Conservation (phyloP, 2,329 filamentous ascomycete genomes). For the Colletotrichum brevisporum region DNA sequence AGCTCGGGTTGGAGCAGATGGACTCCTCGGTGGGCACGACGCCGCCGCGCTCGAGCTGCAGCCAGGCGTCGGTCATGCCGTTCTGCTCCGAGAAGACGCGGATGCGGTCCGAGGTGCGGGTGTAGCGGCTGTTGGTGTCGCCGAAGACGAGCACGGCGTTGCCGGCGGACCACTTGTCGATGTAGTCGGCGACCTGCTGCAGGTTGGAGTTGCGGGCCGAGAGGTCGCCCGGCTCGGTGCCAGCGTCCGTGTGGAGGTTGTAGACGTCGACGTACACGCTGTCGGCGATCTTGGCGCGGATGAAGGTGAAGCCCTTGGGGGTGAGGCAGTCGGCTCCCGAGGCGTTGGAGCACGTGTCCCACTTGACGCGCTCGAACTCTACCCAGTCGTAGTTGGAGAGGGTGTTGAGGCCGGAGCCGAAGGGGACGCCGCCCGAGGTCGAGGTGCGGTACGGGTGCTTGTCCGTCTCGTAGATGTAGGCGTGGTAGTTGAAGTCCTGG, state of each 20-base stretch:
- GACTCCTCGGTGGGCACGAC: conserved; percentile 59
- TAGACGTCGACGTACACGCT: conserved; percentile 74
- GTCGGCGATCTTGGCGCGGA: conserved; percentile 68
- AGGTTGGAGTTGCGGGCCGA: conserved; percentile 71
- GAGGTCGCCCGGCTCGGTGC: conserved; percentile 66
- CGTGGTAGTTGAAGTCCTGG: conserved; percentile 68
- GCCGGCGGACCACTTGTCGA: conserved; percentile 67
- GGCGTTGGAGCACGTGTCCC: conserved; percentile 70
- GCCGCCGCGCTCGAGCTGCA: conserved; percentile 66
- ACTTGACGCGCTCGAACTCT: conserved; percentile 70
- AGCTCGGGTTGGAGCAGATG: conserved; percentile 71
- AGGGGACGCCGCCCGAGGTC: conserved; percentile 74
- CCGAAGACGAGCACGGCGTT: conserved; percentile 76
- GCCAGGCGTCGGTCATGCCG: conserved; percentile 71
- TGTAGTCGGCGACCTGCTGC: conserved; percentile 71
- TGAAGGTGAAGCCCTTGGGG: conserved; percentile 79
- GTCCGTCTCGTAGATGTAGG: conserved; percentile 72
- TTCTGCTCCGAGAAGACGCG: conserved; percentile 64
- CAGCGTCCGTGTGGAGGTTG: conserved; percentile 78
- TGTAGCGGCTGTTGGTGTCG: conserved; percentile 77
- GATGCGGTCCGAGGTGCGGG: conserved; percentile 67
- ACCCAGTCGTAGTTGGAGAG: conserved; percentile 71
- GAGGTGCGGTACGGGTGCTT: conserved; percentile 72
- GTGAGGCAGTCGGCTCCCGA: conserved; percentile 74
- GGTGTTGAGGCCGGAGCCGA: conserved; percentile 76